Conservation (phyloP, 2,329 filamentous ascomycete genomes). For the Colletotrichum simmondsii region DNA sequence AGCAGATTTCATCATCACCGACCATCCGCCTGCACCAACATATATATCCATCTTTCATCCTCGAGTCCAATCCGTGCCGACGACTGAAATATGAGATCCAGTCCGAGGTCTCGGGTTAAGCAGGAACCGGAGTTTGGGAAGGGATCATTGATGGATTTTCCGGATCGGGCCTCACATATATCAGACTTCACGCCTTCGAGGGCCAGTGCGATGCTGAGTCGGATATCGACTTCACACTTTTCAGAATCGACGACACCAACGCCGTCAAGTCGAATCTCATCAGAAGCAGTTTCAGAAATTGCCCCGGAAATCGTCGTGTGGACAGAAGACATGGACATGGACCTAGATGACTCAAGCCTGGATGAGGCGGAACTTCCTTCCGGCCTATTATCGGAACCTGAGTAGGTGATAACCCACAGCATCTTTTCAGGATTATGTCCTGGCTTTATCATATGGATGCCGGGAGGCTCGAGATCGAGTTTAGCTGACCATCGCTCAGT, state of each 20-base stretch:
- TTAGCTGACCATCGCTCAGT: constrained; percentile 13
- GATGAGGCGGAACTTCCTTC: constrained; percentile 34
- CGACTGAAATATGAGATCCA: constrained; percentile 34
- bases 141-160: constrained; percentile 36
- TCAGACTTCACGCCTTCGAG: constrained; percentile 35
- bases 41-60: constrained; percentile 23
- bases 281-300: constrained; percentile 47
- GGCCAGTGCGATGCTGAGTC: constrained; percentile 40
- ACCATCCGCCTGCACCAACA: constrained; percentile 19
- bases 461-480: neutral
- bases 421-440: neutral
- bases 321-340: constrained; percentile 55
- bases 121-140: constrained; percentile 39
- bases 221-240: constrained; percentile 42
- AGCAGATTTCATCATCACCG: constrained; percentile 31
- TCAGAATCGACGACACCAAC: constrained; percentile 35
- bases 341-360: constrained; percentile 38
- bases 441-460: neutral
- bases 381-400: constrained; percentile 10
- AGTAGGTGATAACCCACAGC: constrained; percentile 21
- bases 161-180: constrained; percentile 40
- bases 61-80: constrained; percentile 19
- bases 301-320: constrained; percentile 57
- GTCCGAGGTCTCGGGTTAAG: constrained; percentile 33
- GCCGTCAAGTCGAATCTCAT: constrained; percentile 43